These are phyloP conservation scores for Camelina hispida DNA, from an alignment of 345 rosid genomes.

Conservation along the genomic window DNA sequence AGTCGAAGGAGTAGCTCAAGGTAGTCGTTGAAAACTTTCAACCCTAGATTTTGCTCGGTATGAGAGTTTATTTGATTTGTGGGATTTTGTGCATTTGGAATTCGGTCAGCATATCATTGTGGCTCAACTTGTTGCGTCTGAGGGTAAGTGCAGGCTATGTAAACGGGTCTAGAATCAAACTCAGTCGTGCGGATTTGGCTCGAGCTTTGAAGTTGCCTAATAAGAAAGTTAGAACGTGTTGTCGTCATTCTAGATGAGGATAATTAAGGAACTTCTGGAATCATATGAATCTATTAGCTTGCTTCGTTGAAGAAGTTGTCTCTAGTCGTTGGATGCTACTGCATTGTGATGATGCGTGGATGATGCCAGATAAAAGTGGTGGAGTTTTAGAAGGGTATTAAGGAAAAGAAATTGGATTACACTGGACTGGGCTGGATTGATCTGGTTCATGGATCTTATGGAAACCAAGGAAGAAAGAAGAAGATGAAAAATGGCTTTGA, in stretches of 20 bases:
- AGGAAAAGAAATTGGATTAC: constrained; percentile 62
- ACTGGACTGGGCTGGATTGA: constrained; percentile 69
- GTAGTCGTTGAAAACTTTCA: constrained; percentile 42
- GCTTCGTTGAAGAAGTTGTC: constrained; percentile 58
- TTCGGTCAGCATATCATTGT: constrained; percentile 55
- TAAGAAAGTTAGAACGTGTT: constrained; percentile 46
- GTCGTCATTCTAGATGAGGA: constrained; percentile 25
- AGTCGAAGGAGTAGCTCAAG: constrained; percentile 54
- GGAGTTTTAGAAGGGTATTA: constrained; percentile 50
- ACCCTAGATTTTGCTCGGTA: constrained; percentile 55
- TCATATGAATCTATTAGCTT: constrained; percentile 47
- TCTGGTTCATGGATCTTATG: constrained; percentile 58
- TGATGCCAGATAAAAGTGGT: constrained; percentile 60
- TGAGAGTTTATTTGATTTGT: constrained; percentile 62
- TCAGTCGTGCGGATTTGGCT: constrained; percentile 71
- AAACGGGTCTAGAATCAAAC: constrained; percentile 54
- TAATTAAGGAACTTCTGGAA: constrained; percentile 46
- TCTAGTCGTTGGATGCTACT: constrained; percentile 61
- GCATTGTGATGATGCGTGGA: constrained; percentile 71
- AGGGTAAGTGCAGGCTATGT: constrained; percentile 57
- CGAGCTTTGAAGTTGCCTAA: constrained; percentile 66
- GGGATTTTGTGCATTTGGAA: constrained; percentile 77
- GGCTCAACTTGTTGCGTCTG: constrained; percentile 60
- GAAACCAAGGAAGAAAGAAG: constrained; percentile 40
- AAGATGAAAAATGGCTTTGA: constrained; percentile 46